Percentiles rank a stretch among this genome's conserved stretches.
Conservation (phyloP, 2,329 filamentous ascomycete species). For the Pseudocercospora eumusae region DNA sequence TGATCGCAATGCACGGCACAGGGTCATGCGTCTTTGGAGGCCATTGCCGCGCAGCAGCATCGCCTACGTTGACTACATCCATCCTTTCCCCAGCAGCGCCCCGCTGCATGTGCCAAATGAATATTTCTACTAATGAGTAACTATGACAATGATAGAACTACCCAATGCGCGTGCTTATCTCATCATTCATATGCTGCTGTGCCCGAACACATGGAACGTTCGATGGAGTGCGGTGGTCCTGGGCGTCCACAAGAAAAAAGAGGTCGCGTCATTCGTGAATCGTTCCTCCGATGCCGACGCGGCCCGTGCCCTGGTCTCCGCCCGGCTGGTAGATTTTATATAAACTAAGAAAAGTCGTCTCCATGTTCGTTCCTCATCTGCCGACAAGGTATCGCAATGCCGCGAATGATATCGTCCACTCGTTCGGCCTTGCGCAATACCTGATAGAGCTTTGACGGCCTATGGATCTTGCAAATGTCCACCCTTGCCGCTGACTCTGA, state of each 20-base stretch:
- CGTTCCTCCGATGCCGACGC: conserved; percentile 1
- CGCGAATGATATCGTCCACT: conserved; percentile 3
- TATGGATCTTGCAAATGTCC: background rate
- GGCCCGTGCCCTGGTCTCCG: background rate
- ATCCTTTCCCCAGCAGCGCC: background rate
- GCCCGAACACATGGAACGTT: too few species aligned
- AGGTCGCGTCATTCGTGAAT: background rate
- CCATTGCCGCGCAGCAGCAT: conserved; percentile 4
- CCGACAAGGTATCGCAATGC: conserved; percentile 7
- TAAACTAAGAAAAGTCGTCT: background rate
- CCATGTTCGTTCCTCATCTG: background rate
- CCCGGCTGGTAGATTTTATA: too few species aligned
- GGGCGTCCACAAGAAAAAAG: background rate
- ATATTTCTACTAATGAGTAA: too few species aligned
- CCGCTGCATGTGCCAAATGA: conserved; percentile 1
- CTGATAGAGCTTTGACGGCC: background rate
- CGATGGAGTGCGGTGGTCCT: background rate
- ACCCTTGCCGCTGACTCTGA: conserved; percentile 4
- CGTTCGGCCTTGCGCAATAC: conserved; percentile 9
- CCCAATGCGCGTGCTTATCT: too few species aligned
- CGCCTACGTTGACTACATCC: background rate
- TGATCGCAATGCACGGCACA: conserved; percentile 20
- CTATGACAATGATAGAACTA: too few species aligned
- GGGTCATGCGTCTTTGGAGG: conserved; percentile 1
- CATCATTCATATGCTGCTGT: too few species aligned